phyloP scores from a whole-genome alignment of 495 filamentous ascomycete species.

The Xylaria sp. region DNA sequence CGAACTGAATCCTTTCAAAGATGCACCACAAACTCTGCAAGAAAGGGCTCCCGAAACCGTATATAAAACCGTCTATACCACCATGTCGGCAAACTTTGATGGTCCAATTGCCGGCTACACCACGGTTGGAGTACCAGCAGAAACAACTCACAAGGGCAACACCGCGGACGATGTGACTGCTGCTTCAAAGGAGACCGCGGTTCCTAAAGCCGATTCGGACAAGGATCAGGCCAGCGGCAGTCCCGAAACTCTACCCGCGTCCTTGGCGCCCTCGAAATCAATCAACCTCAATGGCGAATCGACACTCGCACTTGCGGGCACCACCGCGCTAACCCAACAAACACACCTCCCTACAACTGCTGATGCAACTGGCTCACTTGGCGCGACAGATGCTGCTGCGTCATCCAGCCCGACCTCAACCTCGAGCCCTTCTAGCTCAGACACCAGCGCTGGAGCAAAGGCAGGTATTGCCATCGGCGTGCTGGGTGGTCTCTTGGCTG shows the following conservation, averaged over 20 bases:
- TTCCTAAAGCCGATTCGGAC: not conserved
- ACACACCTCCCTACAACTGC: slow-evolving; percentile 16
- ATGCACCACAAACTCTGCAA: slow-evolving; percentile 25
- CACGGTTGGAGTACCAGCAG: slow-evolving; percentile 45
- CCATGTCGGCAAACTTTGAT: slow-evolving; percentile 60
- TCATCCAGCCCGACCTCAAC: slow-evolving; percentile 41
- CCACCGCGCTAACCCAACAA: slow-evolving; percentile 22
- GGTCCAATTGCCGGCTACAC: slow-evolving; percentile 63
- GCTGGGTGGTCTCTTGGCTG: slow-evolving; percentile 66
- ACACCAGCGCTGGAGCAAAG: slow-evolving; percentile 69
- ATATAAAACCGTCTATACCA: slow-evolving; percentile 61
- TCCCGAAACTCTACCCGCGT: slow-evolving; percentile 20
- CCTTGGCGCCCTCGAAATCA: slow-evolving; percentile 21
- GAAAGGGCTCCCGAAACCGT: slow-evolving; percentile 48
- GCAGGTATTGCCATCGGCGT: slow-evolving; percentile 87
- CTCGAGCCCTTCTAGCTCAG: slow-evolving; percentile 37
- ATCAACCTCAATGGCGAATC: slow-evolving; percentile 19
- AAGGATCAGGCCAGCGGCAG: not conserved
- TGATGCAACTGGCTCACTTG: slow-evolving; percentile 18
- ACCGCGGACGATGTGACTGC: slow-evolving; percentile 35
- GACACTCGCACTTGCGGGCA: slow-evolving; percentile 31
- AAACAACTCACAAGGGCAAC: slow-evolving; percentile 30
- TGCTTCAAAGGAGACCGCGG: slow-evolving; percentile 31
- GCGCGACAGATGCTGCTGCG: slow-evolving; percentile 33
- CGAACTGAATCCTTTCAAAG: slow-evolving; percentile 37